These are phyloP conservation scores for Saccharomyces hybrid DNA, from an alignment of 1,139 yeast species.

Conservation along the genomic window DNA sequence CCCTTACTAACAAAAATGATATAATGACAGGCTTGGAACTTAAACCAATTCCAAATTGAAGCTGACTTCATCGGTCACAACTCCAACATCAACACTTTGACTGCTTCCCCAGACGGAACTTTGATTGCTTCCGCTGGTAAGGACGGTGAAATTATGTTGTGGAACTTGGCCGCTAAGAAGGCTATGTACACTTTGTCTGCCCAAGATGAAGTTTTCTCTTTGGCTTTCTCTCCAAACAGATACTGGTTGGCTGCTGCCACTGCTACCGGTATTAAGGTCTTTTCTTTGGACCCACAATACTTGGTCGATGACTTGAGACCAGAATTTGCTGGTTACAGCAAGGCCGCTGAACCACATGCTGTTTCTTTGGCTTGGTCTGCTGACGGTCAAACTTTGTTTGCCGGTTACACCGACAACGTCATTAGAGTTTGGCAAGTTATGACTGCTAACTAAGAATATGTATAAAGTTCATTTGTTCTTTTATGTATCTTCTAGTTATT, in stretches of 20 bases:
- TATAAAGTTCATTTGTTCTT: constrained; percentile 5
- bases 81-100: constrained; percentile 96
- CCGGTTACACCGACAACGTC: constrained; percentile 99
- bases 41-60: constrained; percentile 73
- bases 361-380: constrained; percentile 99
- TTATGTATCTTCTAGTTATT: constrained; percentile 9
- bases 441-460: constrained; percentile 58
- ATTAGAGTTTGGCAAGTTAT: constrained; percentile 99
- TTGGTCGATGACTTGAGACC: constrained; percentile 98
- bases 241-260: constrained; percentile 99
- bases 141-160: constrained; percentile 97
- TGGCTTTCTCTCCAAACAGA: constrained; percentile 99
- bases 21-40: constrained; percentile 78
- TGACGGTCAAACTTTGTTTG: constrained; percentile 98
- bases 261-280: constrained; percentile 94
- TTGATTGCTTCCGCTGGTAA: constrained; percentile 99
- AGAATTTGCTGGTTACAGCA: constrained; percentile 84
- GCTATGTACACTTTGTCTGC: constrained; percentile 93
- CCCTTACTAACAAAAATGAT: too few species aligned
- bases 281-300: constrained; percentile 93
- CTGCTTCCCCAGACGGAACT: constrained; percentile 99
- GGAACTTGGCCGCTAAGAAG: constrained; percentile 89
- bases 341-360: constrained; percentile 97
- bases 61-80: constrained; percentile 99
- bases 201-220: constrained; percentile 95